Base-by-base conservation (phyloP, 2,329 filamentous ascomycete species). In the Hawksworthiomyces lignivorus region DNA sequence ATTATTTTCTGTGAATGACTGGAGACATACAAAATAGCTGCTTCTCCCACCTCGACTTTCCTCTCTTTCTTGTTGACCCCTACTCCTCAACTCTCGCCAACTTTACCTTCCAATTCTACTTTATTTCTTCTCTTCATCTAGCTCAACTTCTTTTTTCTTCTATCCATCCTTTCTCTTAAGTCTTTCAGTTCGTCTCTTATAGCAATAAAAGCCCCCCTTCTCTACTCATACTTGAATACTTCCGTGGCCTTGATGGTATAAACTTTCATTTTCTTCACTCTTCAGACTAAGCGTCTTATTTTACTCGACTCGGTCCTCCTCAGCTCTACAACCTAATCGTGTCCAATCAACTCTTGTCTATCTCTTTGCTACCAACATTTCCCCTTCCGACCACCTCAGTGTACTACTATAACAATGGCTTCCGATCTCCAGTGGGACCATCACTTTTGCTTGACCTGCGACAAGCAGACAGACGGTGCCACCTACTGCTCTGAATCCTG, bases 401-500 rank as follows among this genome's bases (percentile, higher is more conserved):
- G 19, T 37, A 19, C 29, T 18, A 24, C 34, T 19, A 10, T 42
- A 43, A 40, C 48, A 58, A 65, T 59, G 52, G 77, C 76, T 70
- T 69, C 72, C 60, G 73, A 77, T 52, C 64, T 70, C 57, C 35
- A 51, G 26, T 95, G 89, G 87, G 85, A 85, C 55, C 86, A 84
- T 63, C 83, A 94, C 65, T 95, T 87, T 76, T 96, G 89, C 73
- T 80, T 96, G 55, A 81, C 84, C 69, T 96, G 89, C 71, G 89
- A 96, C 68, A 83, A 84, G 67, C 86, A 94, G 67, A 88, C 84
- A 47, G 77, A 85, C 50, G 80, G 80, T 43, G 81, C 81, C 48
- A 80, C 85, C 51, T 95, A 94, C 73, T 96, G 89, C 74, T 94
- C 87, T 35, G 88, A 96, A 67, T 78, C 85, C 22, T 96, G 89